A percentile compares a stretch with the other conserved stretches of the same genome.
phyloP scores from a whole-genome alignment of 495 filamentous ascomycete species.

The Geopyxis carbonaria region DNA sequence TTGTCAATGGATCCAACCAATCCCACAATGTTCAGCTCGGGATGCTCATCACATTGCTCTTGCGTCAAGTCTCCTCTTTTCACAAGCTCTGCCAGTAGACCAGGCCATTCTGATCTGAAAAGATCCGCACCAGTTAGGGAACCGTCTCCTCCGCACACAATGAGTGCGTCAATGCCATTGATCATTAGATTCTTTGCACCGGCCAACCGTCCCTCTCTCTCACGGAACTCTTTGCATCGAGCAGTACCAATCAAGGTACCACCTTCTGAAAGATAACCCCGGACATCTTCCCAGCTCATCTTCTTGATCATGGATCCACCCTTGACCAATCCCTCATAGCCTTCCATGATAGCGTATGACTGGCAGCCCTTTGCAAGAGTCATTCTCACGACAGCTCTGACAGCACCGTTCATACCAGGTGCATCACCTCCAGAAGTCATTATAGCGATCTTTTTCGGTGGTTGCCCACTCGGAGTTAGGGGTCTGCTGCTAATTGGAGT shows the following conservation, averaged over 20 bases:
- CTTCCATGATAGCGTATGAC: slow-evolving; percentile 79
- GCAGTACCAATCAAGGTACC: slow-evolving; percentile 96
- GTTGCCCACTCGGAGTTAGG: slow-evolving; percentile 2
- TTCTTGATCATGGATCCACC: slow-evolving; percentile 75
- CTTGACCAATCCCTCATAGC: slow-evolving; percentile 86
- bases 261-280: slow-evolving; percentile 84
- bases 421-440: slow-evolving; percentile 97
- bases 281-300: slow-evolving; percentile 86
- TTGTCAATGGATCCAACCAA: slow-evolving; percentile 97
- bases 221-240: slow-evolving; percentile 72
- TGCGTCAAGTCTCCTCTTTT: slow-evolving; percentile 45
- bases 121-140: slow-evolving; percentile 91
- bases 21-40: slow-evolving; percentile 83
- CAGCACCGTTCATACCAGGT: slow-evolving; percentile 92
- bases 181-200: slow-evolving; percentile 87
- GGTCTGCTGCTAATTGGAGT: slow-evolving; percentile 11
- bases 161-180: slow-evolving; percentile 84
- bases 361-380: slow-evolving; percentile 74
- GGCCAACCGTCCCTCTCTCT: slow-evolving; percentile 60
- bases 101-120: slow-evolving; percentile 82
- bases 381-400: slow-evolving; percentile 87
- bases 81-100: slow-evolving; percentile 68
- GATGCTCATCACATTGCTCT: slow-evolving; percentile 53
- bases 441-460: slow-evolving; percentile 62
- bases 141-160: slow-evolving; percentile 95